Evolutionary conservation across 257 asterid species (phyloP), one percentile per base, ranked within the genome.

Genomic region (Paulownia fortunei): DNA sequence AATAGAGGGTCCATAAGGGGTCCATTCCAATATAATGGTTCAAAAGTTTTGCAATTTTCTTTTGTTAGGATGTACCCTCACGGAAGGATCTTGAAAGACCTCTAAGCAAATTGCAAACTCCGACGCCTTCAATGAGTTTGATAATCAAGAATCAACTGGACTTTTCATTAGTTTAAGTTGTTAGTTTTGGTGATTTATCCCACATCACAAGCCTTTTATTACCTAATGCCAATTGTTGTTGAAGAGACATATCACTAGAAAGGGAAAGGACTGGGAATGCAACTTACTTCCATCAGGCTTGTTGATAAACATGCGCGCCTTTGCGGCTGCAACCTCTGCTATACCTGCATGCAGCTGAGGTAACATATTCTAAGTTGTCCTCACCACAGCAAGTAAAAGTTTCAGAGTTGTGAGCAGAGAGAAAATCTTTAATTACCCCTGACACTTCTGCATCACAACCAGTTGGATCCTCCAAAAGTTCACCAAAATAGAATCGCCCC

Each of bases 301-400:
- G 89, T 93, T 92, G 56, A 89, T 72, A 82, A 96, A 96, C 99
- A 96, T 96, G 73, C 99, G 91, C 13, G 99, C 97, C 89, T 96
- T 96, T 24, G 99, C 99, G 27, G 99, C 99, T 34, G 99, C 99
- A 58, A 96, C 99, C 84, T 96, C 99, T 36, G 99, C 98, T 83
- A 96, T 87, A 79, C 91, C 97, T 73, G 97, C 93, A 86, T 96
- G 99, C 93, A 93, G 77, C 99, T 96, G 96, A 84, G 85, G 82
- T 78, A 78, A 77, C 84, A 80, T 69, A 79, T 67, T 52, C 69
- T 73, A 78, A 82, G 86, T 76, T 21, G 47, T 49, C 60, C 72
- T 73, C 81, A 71, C 52, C 59, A 59, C 21, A 74, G 77, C 60
- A 55, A 18, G 62, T 51, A 63, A 16, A 84, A 73, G 44, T 60